These are phyloP conservation scores for Plasmodium reichenowi DNA, from an alignment of 169 alveolate genomes.

Conservation along the genomic window DNA sequence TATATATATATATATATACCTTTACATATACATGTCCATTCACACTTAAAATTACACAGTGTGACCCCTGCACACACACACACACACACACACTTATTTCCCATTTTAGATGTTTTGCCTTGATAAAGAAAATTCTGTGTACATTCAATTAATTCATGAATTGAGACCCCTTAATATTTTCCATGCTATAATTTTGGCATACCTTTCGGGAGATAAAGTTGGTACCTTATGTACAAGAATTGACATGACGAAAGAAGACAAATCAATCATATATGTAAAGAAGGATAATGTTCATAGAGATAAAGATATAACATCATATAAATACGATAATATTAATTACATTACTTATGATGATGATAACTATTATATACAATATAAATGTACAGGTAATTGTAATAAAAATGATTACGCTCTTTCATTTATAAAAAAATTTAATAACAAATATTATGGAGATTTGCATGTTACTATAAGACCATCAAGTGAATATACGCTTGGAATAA, in stretches of 20 bases:
- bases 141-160: slow-evolving; percentile 62
- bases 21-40: too few relatives aligned
- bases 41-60: background rate
- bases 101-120: slow-evolving; percentile 51
- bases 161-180: slow-evolving; percentile 29
- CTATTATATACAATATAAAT: slow-evolving; percentile 6
- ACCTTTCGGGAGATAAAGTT: slow-evolving; percentile 45
- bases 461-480: slow-evolving; percentile 9
- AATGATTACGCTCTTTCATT: slow-evolving; percentile 12
- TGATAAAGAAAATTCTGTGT: slow-evolving; percentile 66
- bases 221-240: slow-evolving; percentile 60
- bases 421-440: slow-evolving; percentile 49
- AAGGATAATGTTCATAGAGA: background rate
- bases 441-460: slow-evolving; percentile 67
- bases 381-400: slow-evolving; percentile 4
- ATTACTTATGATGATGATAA: slow-evolving; percentile 26
- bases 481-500: slow-evolving; percentile 23
- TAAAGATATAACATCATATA: background rate
- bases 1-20: background rate
- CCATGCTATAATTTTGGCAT: slow-evolving; percentile 65
- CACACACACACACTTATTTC: background rate
- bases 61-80: background rate
- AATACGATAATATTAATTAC: background rate
- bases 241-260: background rate
- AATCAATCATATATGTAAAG: background rate